Base-by-base conservation (phyloP, 345 rosid genomes). In the Bretschneidera sinensis region DNA sequence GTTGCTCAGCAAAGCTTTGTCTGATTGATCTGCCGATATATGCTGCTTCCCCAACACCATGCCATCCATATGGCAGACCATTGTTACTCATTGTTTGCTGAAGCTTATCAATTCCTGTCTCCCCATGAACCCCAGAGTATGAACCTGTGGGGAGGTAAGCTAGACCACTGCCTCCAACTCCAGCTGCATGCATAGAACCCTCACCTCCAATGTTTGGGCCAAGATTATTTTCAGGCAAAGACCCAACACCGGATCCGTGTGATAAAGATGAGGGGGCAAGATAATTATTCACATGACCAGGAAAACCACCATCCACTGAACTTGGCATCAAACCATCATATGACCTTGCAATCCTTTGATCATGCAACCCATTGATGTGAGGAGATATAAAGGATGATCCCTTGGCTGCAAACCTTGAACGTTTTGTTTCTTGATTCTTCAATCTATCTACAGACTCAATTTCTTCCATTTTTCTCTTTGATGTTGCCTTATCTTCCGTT, bases 361-460 rank as follows among this genome's bases (percentile, higher is more conserved):
- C 84, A 48, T 24, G 73, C 73, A 80, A 63, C 21, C 70, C 57
- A 53, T 70, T 61, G 21, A 65, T 60, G 49, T 66, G 62, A 20
- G 81, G 74, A 19, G 83, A 71, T 60, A 71, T 22, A 20, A 47
- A 51, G 35, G 81, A 67, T 61, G 80, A 67, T 61, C 66, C 76
- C 55, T 72, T 54, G 25, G 64, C 70, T 16, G 79, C 24, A 43
- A 78, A 47, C 51, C 79, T 71, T 0, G 60, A 70, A 14, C 81
- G 88, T 75, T 89, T 89, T 49, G 56, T 54, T 65, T 76, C 85
- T 64, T 74, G 83, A 72, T 66, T 64, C 65, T 49, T 68, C 64
- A 57, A 55, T 35, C 63, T 68, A 55, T 71, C 60, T 17, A 71
- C 43, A 14, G 75, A 61, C 14, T 25, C 79, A 23, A 23, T 74